phyloP scores from a whole-genome alignment of 306 rosid genomes.

The Acacia acuminata region DNA sequence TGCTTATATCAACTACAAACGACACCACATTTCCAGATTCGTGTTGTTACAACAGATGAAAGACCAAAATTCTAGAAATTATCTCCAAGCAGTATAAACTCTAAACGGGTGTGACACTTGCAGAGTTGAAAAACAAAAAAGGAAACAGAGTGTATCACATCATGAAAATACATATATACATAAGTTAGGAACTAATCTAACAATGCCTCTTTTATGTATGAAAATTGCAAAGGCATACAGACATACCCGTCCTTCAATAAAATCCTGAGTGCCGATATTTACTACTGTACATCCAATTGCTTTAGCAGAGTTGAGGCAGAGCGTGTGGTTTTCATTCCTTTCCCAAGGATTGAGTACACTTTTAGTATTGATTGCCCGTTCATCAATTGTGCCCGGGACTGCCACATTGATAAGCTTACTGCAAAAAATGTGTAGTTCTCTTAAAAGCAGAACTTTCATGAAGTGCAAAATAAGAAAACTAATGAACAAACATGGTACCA shows the following conservation, averaged over 20 bases:
- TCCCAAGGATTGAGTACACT: constrained; percentile 96
- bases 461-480: not conserved
- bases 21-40: not conserved
- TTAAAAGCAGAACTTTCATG: constrained; percentile 3
- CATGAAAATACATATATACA: not conserved
- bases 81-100: not conserved
- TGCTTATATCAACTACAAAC: not conserved
- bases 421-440: constrained; percentile 36
- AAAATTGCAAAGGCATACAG: constrained; percentile 24
- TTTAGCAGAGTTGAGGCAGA: constrained; percentile 97
- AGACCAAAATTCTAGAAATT: not conserved
- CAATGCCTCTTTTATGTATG: constrained; percentile 2
- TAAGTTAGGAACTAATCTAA: not conserved
- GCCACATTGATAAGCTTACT: constrained; percentile 98
- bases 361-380: constrained; percentile 89
- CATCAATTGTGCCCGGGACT: constrained; percentile 93
- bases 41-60: not conserved
- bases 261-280: constrained; percentile 96
- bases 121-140: not conserved
- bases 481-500: constrained; percentile 51
- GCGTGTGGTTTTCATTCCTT: constrained; percentile 95
- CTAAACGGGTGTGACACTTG: not conserved
- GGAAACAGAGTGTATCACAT: not conserved
- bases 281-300: constrained; percentile 99
- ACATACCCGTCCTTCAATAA: constrained; percentile 97